Evolutionary conservation across 352 stramenopile species (phyloP), one percentile per base, ranked within the genome.

Genomic region (Pythium phragmiticola): DNA sequence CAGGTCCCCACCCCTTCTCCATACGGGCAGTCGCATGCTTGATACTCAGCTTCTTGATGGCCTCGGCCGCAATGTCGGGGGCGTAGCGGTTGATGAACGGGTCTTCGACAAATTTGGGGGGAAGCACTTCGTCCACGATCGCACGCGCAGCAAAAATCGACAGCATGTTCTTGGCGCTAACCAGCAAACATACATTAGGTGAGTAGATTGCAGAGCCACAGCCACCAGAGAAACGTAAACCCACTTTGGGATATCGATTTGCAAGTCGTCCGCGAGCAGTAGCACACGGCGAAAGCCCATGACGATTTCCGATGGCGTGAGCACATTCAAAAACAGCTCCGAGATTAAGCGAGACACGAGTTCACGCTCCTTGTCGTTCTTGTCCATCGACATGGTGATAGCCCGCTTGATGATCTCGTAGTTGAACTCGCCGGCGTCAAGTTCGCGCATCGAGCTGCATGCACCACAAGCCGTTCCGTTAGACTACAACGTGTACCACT

Each of bases 41-140:
- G 72, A 98, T 95, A 50, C 89, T 98, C 43, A 99, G 82, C 61
- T 99, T 89, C 72, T 96, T 89, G 65, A 98, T 96, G 7, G 97
- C 96, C 60, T 98, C 95, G 13, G 95, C 90, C 12, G 98, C 92
- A n/a, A 99, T 97, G 49, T 92, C 80, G 39, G 97, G 93, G 16
- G 94, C 94, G 58, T 98, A 96, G 39, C 86, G 82, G 59, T 89
- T 74, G 65, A 99, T 96, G 71, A 99, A 96, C 36, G 94, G 90
- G 64, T 99, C 96, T 57, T 96, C 96, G 13, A 99, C 72, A 68
- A 99, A 99, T 42, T 94, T 97, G 19, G 98, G 98, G 37, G 98
- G 95, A 13, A 99, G 69, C 36, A 99, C 97, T 72, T 99, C 98
- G 69, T 99, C 98, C 39, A 98, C 96, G 11, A 99, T 96, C 6